Base-by-base conservation (phyloP, 169 alveolate genomes). In the Cryptosporidium sp. region DNA sequence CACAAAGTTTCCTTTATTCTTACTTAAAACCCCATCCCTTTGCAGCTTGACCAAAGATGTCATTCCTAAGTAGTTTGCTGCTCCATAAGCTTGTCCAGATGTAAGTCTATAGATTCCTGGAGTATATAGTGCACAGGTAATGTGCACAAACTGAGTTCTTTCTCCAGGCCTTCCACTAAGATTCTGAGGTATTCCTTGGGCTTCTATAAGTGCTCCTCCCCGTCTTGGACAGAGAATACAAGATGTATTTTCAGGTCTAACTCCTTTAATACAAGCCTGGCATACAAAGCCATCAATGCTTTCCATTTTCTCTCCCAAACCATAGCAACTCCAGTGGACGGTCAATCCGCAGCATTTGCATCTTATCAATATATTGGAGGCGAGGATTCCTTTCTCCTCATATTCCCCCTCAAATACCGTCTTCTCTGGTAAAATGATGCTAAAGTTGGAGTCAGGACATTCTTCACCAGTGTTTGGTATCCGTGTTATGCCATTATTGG, bases 311-410 rank as follows among this genome's bases (percentile, higher is more conserved):
- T 35, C 69, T 12, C 26, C 51, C 5, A 75, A 14, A 9, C 86
- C 86, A 35, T 75, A 75, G 29, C 86, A 75, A 29, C 62, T 59
- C 86, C 71, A 75, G 8, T 75, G 86, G 10, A 75, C 86, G 10
- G 73, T 41, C 18, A 75, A 21, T 5, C 86, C 86, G 26, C 86
- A 75, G 69, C 86, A 35, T 10, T n/a, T 55, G 21, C 86, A 75
- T 8, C 61, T 75, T 5, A 75, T 21, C 10, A 75, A n/a, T 33
- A 65, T n/a, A 23, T 48, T 48, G 16, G 65, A 70, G 18, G 35
- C 67, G 6, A 67, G 12, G 3, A 61, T 61, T 5, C 12, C 48
- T 41, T 41, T 16, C 12, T 41, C 48, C 9, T 41, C 69, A 21
- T 61, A n/a, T n/a, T n/a, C n/a, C n/a, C n/a, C 37, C 35, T 61